Base-by-base conservation (phyloP, 257 asterid species). In the Penstemon barbatus region DNA sequence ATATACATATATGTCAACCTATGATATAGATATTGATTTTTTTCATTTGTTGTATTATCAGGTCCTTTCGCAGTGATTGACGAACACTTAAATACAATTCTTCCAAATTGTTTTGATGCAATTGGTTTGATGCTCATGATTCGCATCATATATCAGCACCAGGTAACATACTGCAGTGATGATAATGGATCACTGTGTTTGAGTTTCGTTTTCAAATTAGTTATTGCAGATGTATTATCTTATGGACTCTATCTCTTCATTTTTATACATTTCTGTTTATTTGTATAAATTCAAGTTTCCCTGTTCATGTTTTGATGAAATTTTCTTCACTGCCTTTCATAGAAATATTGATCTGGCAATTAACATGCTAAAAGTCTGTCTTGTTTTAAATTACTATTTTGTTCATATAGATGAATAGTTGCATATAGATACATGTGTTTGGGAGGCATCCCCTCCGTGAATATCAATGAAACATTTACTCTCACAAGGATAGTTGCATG, bases 81-180 rank as follows among this genome's bases (percentile, higher is more conserved):
- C 13, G 99, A 94, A 67, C 99, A 87, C 79, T 79, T 94, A 70
- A 84, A 84, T 81, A 76, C 89, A 33, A 76, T 91, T 67, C 98
- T 94, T 71, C 90, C 95, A 49, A 94, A 87, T 78, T 89, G 89
- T 80, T 91, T 78, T 78, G 99, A 94, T 69, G 99, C 99, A 25
- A 94, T 91, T 79, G 99, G 97, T 69, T 79, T 91, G 76, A 88
- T 94, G 99, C 96, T 91, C 78, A 89, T 94, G 99, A 94, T 94
- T 72, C 96, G 99, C 66, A 89, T 94, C 71, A 82, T 94, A 80
- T 91, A 94, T 82, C 97, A 89, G 84, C 97, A 91, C 86, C 99
- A 87, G 97, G 99, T 94, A 85, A 80, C 38, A 41, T 58, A 44
- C 63, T 67, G 78, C 18, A 68, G 41, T 59, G 59, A 60, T 57